Evolutionary conservation across 2,329 filamentous ascomycete species (phyloP), one percentile per base, ranked within the genome.

Genomic region (Lachnellula subtilissima): DNA sequence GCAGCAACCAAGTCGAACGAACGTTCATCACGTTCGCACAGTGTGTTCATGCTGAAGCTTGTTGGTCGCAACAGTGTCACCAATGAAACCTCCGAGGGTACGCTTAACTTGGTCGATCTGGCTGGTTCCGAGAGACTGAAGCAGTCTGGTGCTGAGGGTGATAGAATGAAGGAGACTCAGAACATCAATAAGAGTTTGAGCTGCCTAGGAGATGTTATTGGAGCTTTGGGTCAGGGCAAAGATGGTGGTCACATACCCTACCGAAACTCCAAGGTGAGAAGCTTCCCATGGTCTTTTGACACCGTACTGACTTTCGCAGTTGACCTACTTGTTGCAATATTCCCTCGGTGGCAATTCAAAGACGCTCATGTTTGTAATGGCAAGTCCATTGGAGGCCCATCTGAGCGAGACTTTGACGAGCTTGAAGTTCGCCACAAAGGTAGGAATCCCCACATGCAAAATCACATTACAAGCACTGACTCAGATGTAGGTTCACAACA

Each of bases 291-390:
- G 35, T 37, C 8, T 37, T 36, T 2, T n/a, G 5, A 15, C 23
- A 28, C 17, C 12, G 36, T 36, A 40, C 62, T 67, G 67, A 65
- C 65, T 56, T 35, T 11, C 52, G 23, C 55, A 88, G 82, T 80
- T 99, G 62, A 99, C 94, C 8, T 96, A 97, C 69, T 80, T 99
- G 48, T 81, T 99, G 39, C 91, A 97, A 82, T 95, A 94, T 69
- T 96, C 91, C 3, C 78, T 99, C 7, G 93, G 94, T 4, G 94
- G 94, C 15, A 97, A 96, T 72, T 94, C 88, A 65, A 96, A 97
- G 75, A 99, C 94, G 0, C 86, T 99, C 66, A 99, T 99, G 94
- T 96, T 99, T 72, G 91, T 97, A 71, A 97, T 97, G 92, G 89
- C 96, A 55, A 94, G 88, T 65, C 94, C 94, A 36, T 77, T 97